Base-by-base conservation (phyloP, 352 stramenopile genomes). In the Globisporangium uncinulatum region DNA sequence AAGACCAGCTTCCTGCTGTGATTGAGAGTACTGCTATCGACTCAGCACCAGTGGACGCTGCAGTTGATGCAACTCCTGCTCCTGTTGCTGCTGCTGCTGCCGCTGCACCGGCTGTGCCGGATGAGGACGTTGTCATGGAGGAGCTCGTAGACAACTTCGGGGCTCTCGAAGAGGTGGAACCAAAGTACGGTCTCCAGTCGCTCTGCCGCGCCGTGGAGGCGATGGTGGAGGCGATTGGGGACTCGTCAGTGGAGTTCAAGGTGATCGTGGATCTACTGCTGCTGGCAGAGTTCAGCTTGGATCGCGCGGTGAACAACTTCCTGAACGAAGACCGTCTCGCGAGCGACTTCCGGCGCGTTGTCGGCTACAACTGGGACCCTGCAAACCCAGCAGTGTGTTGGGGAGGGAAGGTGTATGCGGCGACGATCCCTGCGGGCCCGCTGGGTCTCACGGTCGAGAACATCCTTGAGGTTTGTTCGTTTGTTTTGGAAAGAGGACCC, bases 401-500 rank as follows among this genome's bases (percentile, higher is more conserved):
- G 66, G 72, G 74, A 29, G 71, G 58, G 14, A 75, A 76, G 5
- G 65, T 76, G 14, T 95, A 95, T 45, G 51, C 67, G 9, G 83
- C 80, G 13, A 84, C 71, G 5, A 91, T 95, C 59, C 86, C 86
- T n/a, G 69, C 83, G 1, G 86, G 86, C 1, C 82, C 86, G 1
- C 68, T 95, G 32, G 86, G 86, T 19, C 71, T 95, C 24, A 95
- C 86, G 0, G 86, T 95, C n/a, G 86, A 95, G 56, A 95, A 95
- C 37, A 91, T 94, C 31, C 53, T 93, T 9, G 85, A 94, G 71
- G 73, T 85, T 61, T 20, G 67, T 60, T n/a, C n/a, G n/a, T n/a
- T n/a, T n/a, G n/a, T n/a, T n/a, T n/a, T n/a, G n/a, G n/a, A n/a
- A n/a, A n/a, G n/a, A n/a, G n/a, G n/a, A n/a, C n/a, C n/a, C n/a